Evolutionary conservation across 176 grass and related monocot genomes (phyloP).

Genomic region (Panicum miliaceum): DNA sequence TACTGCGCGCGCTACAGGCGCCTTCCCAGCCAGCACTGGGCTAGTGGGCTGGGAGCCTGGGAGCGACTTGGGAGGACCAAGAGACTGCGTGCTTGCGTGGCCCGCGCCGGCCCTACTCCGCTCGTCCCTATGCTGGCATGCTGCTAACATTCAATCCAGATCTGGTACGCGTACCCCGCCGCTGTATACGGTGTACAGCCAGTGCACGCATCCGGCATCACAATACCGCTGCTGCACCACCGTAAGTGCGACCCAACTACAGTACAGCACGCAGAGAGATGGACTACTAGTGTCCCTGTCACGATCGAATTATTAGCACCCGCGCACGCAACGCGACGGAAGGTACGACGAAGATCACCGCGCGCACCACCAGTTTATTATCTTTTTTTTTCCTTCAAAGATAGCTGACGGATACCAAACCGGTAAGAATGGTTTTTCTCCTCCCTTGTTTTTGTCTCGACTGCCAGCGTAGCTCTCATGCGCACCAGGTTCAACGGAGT

Average conservation of each 20-base stretch:
- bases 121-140: neutral
- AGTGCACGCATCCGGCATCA: neutral
- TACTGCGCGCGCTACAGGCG: neutral
- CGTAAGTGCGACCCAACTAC: no score
- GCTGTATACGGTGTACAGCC: neutral
- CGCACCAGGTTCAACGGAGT: neutral
- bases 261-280: no score
- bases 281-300: neutral
- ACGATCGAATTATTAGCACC: neutral
- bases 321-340: neutral
- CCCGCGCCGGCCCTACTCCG: neutral
- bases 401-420: neutral
- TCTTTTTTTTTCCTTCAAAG: neutral
- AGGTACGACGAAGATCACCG: neutral
- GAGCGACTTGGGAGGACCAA: neutral
- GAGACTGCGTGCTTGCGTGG: neutral
- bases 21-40: neutral
- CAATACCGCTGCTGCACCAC: neutral
- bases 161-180: conserved; percentile 3
- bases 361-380: no score
- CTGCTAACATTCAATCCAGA: neutral
- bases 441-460: neutral
- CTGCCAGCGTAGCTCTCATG: neutral
- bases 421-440: neutral
- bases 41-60: neutral